A percentile compares a stretch with the other conserved stretches of the same genome.
phyloP scores from a whole-genome alignment of 176 grass and related monocot species.

The Oryza glumipatula region DNA sequence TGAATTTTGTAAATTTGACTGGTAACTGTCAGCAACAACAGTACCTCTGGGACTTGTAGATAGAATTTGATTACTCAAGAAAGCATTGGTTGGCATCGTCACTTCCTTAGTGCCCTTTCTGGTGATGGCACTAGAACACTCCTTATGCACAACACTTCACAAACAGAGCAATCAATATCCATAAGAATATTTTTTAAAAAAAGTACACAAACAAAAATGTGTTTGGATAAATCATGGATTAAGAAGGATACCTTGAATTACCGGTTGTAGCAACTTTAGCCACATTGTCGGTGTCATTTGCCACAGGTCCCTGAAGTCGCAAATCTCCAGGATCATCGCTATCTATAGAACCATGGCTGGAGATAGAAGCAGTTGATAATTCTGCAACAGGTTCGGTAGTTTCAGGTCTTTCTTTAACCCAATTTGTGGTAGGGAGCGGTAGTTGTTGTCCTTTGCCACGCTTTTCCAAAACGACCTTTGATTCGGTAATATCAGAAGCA shows the following conservation, averaged over 20 bases:
- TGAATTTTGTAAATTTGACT: slow-evolving; percentile 63
- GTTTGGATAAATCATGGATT: slow-evolving; percentile 16
- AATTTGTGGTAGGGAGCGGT: slow-evolving; percentile 68
- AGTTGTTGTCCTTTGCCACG: slow-evolving; percentile 65
- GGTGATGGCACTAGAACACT: slow-evolving; percentile 47
- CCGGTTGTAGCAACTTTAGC: slow-evolving; percentile 51
- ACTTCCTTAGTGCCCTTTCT: slow-evolving; percentile 61
- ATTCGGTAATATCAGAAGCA: slow-evolving; percentile 74
- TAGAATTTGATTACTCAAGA: slow-evolving; percentile 59
- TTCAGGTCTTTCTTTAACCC: slow-evolving; percentile 58
- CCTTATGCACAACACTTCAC: slow-evolving; percentile 65
- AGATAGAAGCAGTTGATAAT: slow-evolving; percentile 73
- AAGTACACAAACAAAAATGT: slow-evolving; percentile 30
- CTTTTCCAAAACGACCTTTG: slow-evolving; percentile 67
- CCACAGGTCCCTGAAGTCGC: slow-evolving; percentile 73
- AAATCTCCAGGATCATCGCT: slow-evolving; percentile 82
- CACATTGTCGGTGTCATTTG: slow-evolving; percentile 68
- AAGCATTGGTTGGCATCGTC: slow-evolving; percentile 50
- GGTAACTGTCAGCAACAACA: slow-evolving; percentile 51
- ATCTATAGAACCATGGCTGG: slow-evolving; percentile 88
- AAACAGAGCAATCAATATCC: slow-evolving; percentile 45
- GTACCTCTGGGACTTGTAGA: slow-evolving; percentile 63
- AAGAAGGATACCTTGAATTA: slow-evolving; percentile 64
- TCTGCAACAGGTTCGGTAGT: slow-evolving; percentile 59
- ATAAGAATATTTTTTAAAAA: slow-evolving; percentile 29